phyloP scores from a whole-genome alignment of 1,284 basidiomycete species.

The Cryptococcus depauperatus region DNA sequence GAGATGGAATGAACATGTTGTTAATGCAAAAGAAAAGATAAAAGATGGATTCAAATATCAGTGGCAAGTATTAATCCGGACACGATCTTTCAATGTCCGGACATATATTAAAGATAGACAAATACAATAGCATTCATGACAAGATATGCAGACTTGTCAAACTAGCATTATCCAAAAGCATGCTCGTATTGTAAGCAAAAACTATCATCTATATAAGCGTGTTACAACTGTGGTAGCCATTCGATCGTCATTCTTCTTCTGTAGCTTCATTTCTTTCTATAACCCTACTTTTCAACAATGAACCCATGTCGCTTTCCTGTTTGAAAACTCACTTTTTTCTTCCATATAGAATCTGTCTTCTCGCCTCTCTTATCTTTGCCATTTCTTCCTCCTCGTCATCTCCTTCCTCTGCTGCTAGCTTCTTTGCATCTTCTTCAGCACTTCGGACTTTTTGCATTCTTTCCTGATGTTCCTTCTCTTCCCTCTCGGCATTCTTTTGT shows the following conservation, averaged over 20 bases:
- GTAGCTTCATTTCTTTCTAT: slow-evolving; percentile 1
- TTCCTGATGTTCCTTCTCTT: slow-evolving; percentile 22
- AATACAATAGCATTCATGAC: neutral
- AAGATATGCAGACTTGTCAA: too few species aligned
- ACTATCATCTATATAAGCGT: too few species aligned
- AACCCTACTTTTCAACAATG: slow-evolving; percentile 7
- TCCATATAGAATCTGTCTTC: slow-evolving; percentile 21
- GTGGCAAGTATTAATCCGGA: neutral
- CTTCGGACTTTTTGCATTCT: slow-evolving; percentile 11
- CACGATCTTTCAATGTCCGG: neutral
- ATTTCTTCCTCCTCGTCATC: slow-evolving; percentile 12
- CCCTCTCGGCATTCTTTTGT: slow-evolving; percentile 17
- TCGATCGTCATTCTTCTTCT: slow-evolving; percentile 9
- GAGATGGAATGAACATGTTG: slow-evolving; percentile 30
- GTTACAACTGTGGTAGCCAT: too few species aligned
- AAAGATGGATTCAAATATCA: neutral
- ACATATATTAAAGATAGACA: too few species aligned
- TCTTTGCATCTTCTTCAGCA: slow-evolving; percentile 13
- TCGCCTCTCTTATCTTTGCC: slow-evolving; percentile 10
- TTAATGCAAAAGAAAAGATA: neutral
- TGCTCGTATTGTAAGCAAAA: too few species aligned
- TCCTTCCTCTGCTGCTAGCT: slow-evolving; percentile 1
- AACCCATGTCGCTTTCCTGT: neutral
- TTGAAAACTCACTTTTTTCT: slow-evolving; percentile 3
- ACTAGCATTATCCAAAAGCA: too few species aligned